These are phyloP conservation scores for Phytophthora citrophthora DNA, from an alignment of 352 stramenopile species.

Conservation along the genomic window DNA sequence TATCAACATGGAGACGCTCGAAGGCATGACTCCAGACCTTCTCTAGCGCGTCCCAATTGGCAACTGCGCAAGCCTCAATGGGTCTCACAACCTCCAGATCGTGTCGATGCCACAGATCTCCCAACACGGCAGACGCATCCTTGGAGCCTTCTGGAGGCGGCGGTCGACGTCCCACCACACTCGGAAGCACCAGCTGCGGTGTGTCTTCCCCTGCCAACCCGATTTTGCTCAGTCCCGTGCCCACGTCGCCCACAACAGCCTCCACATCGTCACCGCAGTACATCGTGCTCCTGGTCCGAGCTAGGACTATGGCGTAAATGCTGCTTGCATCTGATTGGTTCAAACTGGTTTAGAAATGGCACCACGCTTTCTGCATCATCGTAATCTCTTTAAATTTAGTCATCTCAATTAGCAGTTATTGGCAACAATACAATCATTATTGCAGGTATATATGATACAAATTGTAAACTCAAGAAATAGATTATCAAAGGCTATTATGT, in stretches of 20 bases:
- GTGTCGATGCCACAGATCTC: slow-evolving; percentile 60
- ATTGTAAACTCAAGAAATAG: too few species aligned
- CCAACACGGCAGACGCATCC: slow-evolving; percentile 37
- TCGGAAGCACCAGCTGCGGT: slow-evolving; percentile 90
- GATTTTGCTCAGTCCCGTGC: slow-evolving; percentile 92
- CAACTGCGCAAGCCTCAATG: slow-evolving; percentile 62
- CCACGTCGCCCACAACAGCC: slow-evolving; percentile 95
- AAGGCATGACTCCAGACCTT: slow-evolving; percentile 85
- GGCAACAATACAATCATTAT: background rate
- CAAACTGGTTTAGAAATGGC: slow-evolving; percentile 5
- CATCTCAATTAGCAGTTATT: slow-evolving; percentile 10
- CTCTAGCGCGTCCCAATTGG: slow-evolving; percentile 89
- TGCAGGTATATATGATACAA: too few species aligned
- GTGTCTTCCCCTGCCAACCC: slow-evolving; percentile 95
- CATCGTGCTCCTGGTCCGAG: slow-evolving; percentile 41
- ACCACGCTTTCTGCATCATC: background rate
- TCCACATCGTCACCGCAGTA: slow-evolving; percentile 97
- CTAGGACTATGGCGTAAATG: too few species aligned
- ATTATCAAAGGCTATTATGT: too few species aligned
- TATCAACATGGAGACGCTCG: slow-evolving; percentile 65
- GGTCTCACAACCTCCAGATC: slow-evolving; percentile 69
- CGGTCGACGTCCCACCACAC: slow-evolving; percentile 54
- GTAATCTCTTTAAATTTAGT: background rate
- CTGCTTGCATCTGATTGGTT: slow-evolving; percentile 10
- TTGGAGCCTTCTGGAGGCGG: slow-evolving; percentile 19